These are phyloP conservation scores for Melocanna baccifera DNA, from an alignment of 176 grass and related monocot species.

Conservation along the genomic window DNA sequence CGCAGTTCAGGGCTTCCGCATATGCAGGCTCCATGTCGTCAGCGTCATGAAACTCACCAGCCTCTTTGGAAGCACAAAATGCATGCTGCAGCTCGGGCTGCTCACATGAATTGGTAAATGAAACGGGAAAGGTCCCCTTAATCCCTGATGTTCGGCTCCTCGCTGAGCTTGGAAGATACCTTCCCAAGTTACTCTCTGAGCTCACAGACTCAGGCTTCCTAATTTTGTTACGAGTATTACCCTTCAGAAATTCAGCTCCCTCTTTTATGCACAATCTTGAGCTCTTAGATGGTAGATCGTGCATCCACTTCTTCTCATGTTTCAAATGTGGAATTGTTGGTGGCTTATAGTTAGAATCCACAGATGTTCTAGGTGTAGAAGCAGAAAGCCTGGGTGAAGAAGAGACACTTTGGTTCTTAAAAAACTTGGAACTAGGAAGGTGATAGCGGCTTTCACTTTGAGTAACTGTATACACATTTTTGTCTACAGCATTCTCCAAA, in stretches of 20 bases:
- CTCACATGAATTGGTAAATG: constrained; percentile 33
- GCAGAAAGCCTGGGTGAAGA: constrained; percentile 68
- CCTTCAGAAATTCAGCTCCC: constrained; percentile 38
- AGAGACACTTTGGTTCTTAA: constrained; percentile 66
- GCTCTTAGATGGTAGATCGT: constrained; percentile 43
- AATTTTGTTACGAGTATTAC: constrained; percentile 29
- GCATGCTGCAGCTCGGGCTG: constrained; percentile 27
- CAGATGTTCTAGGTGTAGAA: constrained; percentile 57
- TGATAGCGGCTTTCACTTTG: constrained; percentile 66
- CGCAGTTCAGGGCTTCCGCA: constrained; percentile 52
- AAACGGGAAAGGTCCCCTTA: constrained; percentile 33
- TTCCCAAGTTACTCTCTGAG: constrained; percentile 27
- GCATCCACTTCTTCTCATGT: constrained; percentile 54
- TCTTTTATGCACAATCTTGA: constrained; percentile 41
- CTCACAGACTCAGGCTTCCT: constrained; percentile 25
- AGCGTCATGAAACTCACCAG: constrained; percentile 38
- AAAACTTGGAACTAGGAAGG: constrained; percentile 55
- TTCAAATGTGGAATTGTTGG: constrained; percentile 48
- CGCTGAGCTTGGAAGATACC: constrained; percentile 38
- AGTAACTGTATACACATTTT: constrained; percentile 55
- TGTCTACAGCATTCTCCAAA: constrained; percentile 71
- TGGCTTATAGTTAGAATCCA: constrained; percentile 58
- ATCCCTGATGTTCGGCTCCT: constrained; percentile 9
- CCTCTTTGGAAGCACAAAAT: constrained; percentile 27
- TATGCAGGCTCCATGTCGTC: constrained; percentile 76